phyloP scores from a whole-genome alignment of 352 stramenopile genomes.

The Blastocystis sp. region DNA sequence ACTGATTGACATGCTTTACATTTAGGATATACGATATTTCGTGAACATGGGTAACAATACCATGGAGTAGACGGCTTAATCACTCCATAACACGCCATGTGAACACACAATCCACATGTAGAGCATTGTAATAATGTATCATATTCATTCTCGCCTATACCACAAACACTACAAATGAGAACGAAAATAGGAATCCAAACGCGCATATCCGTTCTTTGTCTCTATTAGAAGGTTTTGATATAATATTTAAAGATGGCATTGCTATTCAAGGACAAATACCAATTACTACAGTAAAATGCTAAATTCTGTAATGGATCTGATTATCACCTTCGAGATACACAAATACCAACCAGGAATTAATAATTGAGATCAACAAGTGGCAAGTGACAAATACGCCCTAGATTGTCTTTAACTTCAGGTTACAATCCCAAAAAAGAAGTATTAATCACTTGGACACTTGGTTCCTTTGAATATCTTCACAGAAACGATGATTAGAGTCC shows the following conservation, averaged over 20 bases:
- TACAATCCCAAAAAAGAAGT: neutral
- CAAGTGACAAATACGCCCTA: neutral
- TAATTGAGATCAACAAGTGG: neutral
- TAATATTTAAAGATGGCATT: neutral
- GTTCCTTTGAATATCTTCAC: neutral
- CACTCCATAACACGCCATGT: slow-evolving; percentile 46
- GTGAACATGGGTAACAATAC: neutral
- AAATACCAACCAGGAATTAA: neutral
- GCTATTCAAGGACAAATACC: neutral
- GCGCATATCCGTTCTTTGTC: neutral
- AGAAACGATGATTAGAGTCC: neutral
- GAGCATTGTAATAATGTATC: neutral
- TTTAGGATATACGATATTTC: neutral
- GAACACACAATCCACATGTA: neutral
- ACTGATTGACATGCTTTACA: slow-evolving; percentile 19
- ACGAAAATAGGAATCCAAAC: neutral
- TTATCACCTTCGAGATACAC: too few species aligned
- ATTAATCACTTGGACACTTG: neutral
- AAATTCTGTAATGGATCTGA: too few species aligned
- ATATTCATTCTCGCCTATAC: neutral
- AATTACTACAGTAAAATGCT: neutral
- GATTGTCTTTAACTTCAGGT: neutral
- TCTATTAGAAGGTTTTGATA: neutral
- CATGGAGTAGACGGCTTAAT: neutral
- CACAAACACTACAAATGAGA: slow-evolving; percentile 8